Evolutionary conservation across 2,329 filamentous ascomycete species (phyloP).

Genomic region (Cladobotryum mycophilum): DNA sequence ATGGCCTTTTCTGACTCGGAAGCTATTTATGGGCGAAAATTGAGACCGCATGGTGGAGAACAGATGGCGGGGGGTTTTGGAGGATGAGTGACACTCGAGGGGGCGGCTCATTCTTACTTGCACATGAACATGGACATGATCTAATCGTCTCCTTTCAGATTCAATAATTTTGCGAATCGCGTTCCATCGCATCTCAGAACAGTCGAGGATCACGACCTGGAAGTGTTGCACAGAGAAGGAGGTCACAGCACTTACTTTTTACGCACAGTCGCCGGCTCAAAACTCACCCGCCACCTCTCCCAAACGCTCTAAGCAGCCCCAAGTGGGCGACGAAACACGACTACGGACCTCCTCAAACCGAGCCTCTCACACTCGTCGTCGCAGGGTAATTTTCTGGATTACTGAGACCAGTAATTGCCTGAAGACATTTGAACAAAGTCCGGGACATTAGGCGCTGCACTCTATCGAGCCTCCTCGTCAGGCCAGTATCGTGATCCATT

Average conservation of each 20-base stretch:
- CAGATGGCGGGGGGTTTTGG: background rate
- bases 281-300: constrained; percentile 5
- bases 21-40: constrained; percentile 6
- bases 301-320: constrained; percentile 1
- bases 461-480: no score
- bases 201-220: background rate
- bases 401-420: no score
- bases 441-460: no score
- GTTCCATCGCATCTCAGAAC: background rate
- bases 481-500: background rate
- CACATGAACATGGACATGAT: no score
- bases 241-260: constrained; percentile 1
- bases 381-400: constrained; percentile 1
- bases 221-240: background rate
- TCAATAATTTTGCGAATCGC: background rate
- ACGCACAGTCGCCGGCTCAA: background rate
- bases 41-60: background rate
- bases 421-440: no score
- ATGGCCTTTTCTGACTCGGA: background rate
- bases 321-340: constrained; percentile 12
- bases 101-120: no score
- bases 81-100: no score
- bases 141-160: no score
- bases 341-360: constrained; percentile 9
- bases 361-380: constrained; percentile 15